phyloP scores from a whole-genome alignment of 73 alveolate genomes.

The Tetrahymena thermophila region DNA sequence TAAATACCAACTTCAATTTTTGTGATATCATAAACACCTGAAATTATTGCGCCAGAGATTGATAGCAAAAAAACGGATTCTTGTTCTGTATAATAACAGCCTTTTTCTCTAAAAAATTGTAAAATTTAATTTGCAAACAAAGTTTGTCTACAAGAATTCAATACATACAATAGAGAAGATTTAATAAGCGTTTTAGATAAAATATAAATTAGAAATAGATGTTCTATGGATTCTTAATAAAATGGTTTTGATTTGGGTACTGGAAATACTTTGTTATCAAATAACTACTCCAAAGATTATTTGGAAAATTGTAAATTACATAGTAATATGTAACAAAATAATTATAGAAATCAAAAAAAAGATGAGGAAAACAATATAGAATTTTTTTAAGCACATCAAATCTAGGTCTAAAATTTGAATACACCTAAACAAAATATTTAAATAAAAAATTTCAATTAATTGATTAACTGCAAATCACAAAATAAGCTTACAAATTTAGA shows the following conservation, averaged over 20 bases:
- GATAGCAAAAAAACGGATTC: not conserved
- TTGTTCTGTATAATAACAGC: not conserved
- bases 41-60: not conserved
- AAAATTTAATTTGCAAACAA: not conserved
- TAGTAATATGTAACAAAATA: not conserved
- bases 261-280: not conserved
- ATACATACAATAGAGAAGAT: not conserved
- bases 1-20: not conserved
- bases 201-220: not conserved
- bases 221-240: not conserved
- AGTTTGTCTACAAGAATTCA: not conserved
- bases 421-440: not conserved
- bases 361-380: not conserved
- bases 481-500: not conserved
- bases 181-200: not conserved
- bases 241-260: not conserved
- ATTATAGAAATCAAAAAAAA: not conserved
- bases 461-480: not conserved
- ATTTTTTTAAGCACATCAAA: not conserved
- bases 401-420: too few relatives aligned
- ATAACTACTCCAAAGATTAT: not conserved
- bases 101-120: not conserved
- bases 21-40: not conserved
- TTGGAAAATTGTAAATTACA: not conserved
- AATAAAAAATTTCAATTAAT: too few relatives aligned